Conservation (phyloP, 192 early-diverging fungal species). For the Neocallimastix lanati region DNA sequence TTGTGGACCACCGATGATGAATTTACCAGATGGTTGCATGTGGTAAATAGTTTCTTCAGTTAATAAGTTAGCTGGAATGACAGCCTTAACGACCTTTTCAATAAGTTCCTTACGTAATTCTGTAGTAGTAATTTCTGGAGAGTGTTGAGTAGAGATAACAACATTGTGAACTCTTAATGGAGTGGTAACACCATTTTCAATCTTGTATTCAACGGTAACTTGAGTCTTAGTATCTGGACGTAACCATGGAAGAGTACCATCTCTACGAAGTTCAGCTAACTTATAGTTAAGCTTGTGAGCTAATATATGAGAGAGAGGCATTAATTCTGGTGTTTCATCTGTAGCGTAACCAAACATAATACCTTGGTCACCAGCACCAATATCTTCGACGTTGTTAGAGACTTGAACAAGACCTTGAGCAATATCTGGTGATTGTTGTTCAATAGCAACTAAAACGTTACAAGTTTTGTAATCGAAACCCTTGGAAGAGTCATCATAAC, state of each 20-base stretch:
- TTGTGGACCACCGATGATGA: constrained; percentile 99
- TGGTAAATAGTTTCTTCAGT: constrained; percentile 83
- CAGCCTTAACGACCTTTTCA: constrained; percentile 81
- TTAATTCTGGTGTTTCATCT: constrained; percentile 97
- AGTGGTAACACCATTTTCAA: constrained; percentile 81
- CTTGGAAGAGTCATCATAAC: constrained; percentile 96
- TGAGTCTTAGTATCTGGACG: constrained; percentile 99
- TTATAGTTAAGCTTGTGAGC: constrained; percentile 96
- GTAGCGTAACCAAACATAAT: constrained; percentile 79
- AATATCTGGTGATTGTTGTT: constrained; percentile 99
- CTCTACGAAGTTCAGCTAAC: constrained; percentile 86
- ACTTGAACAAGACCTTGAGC: constrained; percentile 92
- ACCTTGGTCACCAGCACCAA: constrained; percentile 96
- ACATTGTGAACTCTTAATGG: constrained; percentile 92
- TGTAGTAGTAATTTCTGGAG: constrained; percentile 68
- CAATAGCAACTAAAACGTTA: constrained; percentile 98
- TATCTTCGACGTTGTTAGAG: constrained; percentile 78
- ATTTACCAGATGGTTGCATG: constrained; percentile 94
- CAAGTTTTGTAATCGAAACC: constrained; percentile 99
- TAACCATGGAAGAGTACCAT: constrained; percentile 76
- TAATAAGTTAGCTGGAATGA: constrained; percentile 81
- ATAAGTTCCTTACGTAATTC: constrained; percentile 67
- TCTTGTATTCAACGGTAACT: constrained; percentile 97
- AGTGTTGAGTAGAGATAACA: constrained; percentile 95
- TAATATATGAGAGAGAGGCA: constrained; percentile 87